Conservation (phyloP, 768 basidiomycete species). For the Roridomyces roridus region DNA sequence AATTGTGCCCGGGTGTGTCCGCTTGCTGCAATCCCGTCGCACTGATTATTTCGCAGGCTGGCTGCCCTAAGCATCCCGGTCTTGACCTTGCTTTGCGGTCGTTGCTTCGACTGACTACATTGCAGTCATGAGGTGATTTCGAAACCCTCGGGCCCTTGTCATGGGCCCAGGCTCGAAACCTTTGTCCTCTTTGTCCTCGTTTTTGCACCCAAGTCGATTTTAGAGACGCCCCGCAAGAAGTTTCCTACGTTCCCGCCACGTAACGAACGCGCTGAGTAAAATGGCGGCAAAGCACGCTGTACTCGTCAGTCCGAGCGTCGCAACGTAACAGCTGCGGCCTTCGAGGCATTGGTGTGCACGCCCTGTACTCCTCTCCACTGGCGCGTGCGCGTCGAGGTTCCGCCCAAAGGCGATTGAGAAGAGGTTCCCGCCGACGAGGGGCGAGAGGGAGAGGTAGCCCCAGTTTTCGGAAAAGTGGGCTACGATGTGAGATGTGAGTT, state of each 20-base stretch:
- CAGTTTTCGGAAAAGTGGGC: conserved; percentile 75
- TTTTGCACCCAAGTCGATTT: no score
- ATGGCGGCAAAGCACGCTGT: conserved; percentile 42
- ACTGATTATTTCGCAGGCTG: no score
- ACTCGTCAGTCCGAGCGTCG: conserved; percentile 40
- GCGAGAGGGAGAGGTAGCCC: conserved; percentile 66
- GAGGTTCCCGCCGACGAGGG: conserved; percentile 66
- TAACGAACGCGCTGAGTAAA: conserved; percentile 43
- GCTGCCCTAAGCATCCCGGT: no score
- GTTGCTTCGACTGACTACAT: no score
- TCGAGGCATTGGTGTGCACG: conserved; percentile 49
- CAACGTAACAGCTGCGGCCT: conserved; percentile 38
- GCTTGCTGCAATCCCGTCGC: no score
- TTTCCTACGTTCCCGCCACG: conserved; percentile 38
- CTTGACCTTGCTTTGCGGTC: no score
- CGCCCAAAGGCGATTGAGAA: conserved; percentile 72
- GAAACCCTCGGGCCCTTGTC: no score
- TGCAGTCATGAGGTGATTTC: no score
- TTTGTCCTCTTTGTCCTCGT: no score
- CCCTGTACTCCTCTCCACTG: conserved; percentile 16
- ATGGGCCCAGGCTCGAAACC: no score
- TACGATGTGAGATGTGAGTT: conserved; percentile 23
- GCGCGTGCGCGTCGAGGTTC: conserved; percentile 67
- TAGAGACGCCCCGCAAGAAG: no score
- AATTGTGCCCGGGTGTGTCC: no score